Base-by-base conservation (phyloP, 257 asterid species). In the Phtheirospermum japonicum region DNA sequence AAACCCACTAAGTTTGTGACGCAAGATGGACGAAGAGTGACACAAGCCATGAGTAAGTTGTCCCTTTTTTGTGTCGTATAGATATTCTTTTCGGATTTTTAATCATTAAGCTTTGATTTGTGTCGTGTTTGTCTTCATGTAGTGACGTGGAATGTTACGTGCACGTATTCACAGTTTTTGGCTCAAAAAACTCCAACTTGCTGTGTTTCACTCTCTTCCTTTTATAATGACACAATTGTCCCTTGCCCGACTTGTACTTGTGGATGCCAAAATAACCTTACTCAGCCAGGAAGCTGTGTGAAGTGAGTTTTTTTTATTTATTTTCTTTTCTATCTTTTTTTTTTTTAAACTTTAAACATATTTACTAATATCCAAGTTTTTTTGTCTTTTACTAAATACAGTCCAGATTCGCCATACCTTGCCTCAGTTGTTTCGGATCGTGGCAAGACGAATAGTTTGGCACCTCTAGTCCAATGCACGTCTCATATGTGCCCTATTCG, bases 21-120 rank as follows among this genome's bases (percentile, higher is more conserved):
- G 4, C 64, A 30, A 36, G 97, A 84, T 66, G 88, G 94, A 57
- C 75, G 97, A 69, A 78, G 97, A 68, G 71, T 66, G 16, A 87
- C 97, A 0, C 97, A 89, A 71, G 97, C 95, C 36, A 83, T 89
- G 94, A 87, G 95, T 87, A 76, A 84, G 96, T 77, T 30, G 16
- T 20, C 53, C n/a, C n/a, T n/a, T n/a, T n/a, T n/a, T n/a, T n/a
- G n/a, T n/a, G n/a, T n/a, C n/a, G n/a, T 1, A 23, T 23, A 1
- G 28, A 23, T 23, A 23, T 23, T 23, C 28, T 1, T 23, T 1
- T 23, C 28, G 28, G 28, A 23, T 23, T 1, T 23, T 23, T 23
- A 23, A 23, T 23, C 1, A 3, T 23, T 23, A 23, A 23, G 28
- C 3, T 23, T 3, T 23, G 28, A 23, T 23, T 23, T 23, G 1